These are phyloP conservation scores for Ophiostoma pallidulum DNA, from an alignment of 2,329 filamentous ascomycete species.

Conservation along the genomic window DNA sequence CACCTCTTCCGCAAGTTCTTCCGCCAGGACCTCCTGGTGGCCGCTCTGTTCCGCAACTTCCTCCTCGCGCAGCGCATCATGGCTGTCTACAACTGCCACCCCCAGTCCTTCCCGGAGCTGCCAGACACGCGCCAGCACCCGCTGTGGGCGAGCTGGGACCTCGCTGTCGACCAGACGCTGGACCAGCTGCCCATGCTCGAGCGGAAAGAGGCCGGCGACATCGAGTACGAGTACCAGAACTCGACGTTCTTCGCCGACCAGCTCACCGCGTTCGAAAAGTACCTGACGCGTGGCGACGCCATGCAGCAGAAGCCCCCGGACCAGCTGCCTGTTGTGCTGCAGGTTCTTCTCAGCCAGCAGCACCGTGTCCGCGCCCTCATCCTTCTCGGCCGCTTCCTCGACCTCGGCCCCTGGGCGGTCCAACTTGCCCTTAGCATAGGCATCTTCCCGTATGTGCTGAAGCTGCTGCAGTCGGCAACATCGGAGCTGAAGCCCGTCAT, in stretches of 20 bases:
- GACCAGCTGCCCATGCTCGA: slow-evolving; percentile 81
- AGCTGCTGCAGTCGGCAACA: slow-evolving; percentile 88
- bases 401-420: slow-evolving; percentile 97
- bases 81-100: slow-evolving; percentile 91
- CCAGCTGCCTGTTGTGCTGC: slow-evolving; percentile 89
- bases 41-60: slow-evolving; percentile 92
- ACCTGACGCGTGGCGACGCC: slow-evolving; percentile 70
- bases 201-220: slow-evolving; percentile 61
- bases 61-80: slow-evolving; percentile 90
- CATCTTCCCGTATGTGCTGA: slow-evolving; percentile 98
- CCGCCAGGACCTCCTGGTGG: slow-evolving; percentile 97
- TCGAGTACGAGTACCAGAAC: slow-evolving; percentile 84
- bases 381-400: slow-evolving; percentile 83
- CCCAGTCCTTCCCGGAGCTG: slow-evolving; percentile 82
- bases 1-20: slow-evolving; percentile 95
- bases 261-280: slow-evolving; percentile 93
- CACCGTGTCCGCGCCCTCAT: slow-evolving; percentile 87
- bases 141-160: slow-evolving; percentile 94
- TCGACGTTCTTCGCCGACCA: slow-evolving; percentile 97
- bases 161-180: slow-evolving; percentile 90
- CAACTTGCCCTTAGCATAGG: slow-evolving; percentile 94
- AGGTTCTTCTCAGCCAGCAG: slow-evolving; percentile 91
- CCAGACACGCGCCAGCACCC: slow-evolving; percentile 92
- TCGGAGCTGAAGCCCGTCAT: slow-evolving; percentile 94
- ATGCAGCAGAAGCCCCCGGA: slow-evolving; percentile 82